Base-by-base conservation (phyloP, 495 filamentous ascomycete genomes). In the Ascobolus immersus region DNA sequence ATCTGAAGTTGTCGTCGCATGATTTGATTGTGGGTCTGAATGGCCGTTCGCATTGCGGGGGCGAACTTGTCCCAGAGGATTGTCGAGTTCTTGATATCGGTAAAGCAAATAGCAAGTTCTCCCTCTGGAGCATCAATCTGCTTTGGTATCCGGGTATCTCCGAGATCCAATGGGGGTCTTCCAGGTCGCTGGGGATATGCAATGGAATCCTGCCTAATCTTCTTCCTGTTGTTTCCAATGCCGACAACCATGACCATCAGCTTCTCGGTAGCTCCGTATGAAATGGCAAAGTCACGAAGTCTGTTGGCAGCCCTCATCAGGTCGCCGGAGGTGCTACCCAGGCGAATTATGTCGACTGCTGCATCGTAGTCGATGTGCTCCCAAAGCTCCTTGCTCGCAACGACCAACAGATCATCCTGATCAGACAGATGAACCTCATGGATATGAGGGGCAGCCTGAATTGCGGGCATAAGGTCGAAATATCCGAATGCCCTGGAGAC, bases 161-260 rank as follows among this genome's bases (percentile, higher is more conserved):
- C 23, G 69, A 65, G 38, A 89, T 77, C 17, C 89, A 67, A 26
- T 69, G 68, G 18, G 92, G 59, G 34, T 43, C 30, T 26, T 33
- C 33, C 14, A 38, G n/a, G n/a, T 7, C 7, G 19, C 13, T 44
- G 6, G 43, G 40, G 13, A 28, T 33, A 21, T 12, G 11, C 7
- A 30, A 31, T 15, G n/a, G n/a, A n/a, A n/a, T n/a, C n/a, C n/a
- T n/a, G 42, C 9, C 36, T 40, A 19, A 65, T 69, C 37, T 71
- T 64, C 39, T 81, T 74, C 31, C 57, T 58, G 31, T 94, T 55
- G 47, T 93, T 79, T 34, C 73, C 72, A 26, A 99, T 74, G 17
- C 80, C 79, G 32, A 99, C 67, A 51, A 94, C 75, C 80, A 92
- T 91, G 1, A 99, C 79, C 86, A 93, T 94, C 42, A 99, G 73